Evolutionary conservation across 371 early-diverging fungal species (phyloP).

Genomic region (Smittium mucronatum): DNA sequence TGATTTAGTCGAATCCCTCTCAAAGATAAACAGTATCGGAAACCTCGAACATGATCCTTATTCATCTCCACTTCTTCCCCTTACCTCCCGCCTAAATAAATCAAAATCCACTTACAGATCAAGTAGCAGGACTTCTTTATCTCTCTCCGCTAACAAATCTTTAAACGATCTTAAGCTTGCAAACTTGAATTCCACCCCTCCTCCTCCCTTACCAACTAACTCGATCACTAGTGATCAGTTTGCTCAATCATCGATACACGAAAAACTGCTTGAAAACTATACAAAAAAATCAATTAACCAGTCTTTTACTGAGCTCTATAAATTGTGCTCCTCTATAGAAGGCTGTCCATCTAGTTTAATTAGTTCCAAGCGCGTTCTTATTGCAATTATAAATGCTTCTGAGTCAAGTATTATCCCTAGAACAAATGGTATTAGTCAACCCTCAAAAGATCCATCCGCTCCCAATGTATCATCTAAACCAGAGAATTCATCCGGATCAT

Average conservation of each 20-base stretch:
- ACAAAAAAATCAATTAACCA: slow-evolving; percentile 16
- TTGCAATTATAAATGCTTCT: slow-evolving; percentile 28
- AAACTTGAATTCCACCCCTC: not conserved
- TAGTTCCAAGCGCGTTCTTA: slow-evolving; percentile 30
- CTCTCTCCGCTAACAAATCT: not conserved
- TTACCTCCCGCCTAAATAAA: not conserved
- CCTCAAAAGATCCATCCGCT: too few species aligned
- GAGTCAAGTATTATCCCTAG: slow-evolving; percentile 12
- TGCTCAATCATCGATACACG: not conserved
- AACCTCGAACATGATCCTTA: not conserved
- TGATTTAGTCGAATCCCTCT: slow-evolving; percentile 25
- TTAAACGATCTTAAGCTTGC: too few species aligned
- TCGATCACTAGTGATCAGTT: not conserved
- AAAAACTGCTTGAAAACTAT: not conserved
- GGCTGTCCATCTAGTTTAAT: slow-evolving; percentile 34
- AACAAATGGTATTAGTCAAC: too few species aligned
- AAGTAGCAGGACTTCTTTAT: not conserved
- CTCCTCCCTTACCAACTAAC: not conserved
- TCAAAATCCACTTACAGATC: not conserved
- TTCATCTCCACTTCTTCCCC: not conserved
- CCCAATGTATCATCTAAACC: too few species aligned
- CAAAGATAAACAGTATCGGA: slow-evolving; percentile 26
- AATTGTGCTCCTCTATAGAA: slow-evolving; percentile 27
- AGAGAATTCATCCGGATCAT: too few species aligned
- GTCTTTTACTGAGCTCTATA: slow-evolving; percentile 27